These are phyloP conservation scores for Purshia tridentata DNA, from an alignment of 306 rosid species.

Conservation along the genomic window DNA sequence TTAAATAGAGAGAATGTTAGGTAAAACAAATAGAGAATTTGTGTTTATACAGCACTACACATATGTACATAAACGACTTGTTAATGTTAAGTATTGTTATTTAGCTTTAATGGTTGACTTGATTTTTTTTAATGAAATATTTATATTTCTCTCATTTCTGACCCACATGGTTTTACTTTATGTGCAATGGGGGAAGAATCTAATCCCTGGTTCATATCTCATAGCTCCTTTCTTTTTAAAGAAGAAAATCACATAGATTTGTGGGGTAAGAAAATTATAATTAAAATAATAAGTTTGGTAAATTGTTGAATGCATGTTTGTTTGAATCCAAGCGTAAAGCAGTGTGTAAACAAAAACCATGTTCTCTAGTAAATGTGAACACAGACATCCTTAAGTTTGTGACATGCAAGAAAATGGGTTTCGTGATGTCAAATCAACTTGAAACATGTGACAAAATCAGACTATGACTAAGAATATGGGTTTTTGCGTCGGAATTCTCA, in stretches of 20 bases:
- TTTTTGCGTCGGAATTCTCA: no score
- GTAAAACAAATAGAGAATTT: slow-evolving; percentile 22
- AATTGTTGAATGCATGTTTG: background rate
- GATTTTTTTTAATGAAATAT: slow-evolving; percentile 6
- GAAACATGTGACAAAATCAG: background rate
- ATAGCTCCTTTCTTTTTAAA: background rate
- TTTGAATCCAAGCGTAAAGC: background rate
- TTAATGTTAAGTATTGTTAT: slow-evolving; percentile 20
- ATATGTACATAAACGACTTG: slow-evolving; percentile 40
- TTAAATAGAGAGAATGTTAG: slow-evolving; percentile 32
- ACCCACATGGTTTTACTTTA: background rate
- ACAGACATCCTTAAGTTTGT: background rate
- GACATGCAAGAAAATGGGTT: background rate
- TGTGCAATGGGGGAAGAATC: slow-evolving; percentile 13
- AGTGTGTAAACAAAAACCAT: background rate
- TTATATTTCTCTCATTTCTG: background rate
- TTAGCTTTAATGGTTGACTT: slow-evolving; percentile 41
- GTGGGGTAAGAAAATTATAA: background rate
- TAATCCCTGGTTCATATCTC: background rate
- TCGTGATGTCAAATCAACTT: slow-evolving; percentile 5
- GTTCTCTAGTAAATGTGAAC: background rate
- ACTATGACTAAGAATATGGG: background rate
- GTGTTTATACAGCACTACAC: slow-evolving; percentile 34
- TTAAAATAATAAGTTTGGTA: slow-evolving; percentile 8
- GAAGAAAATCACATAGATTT: slow-evolving; percentile 9